Percentiles rank a stretch among this genome's conserved stretches.
These are phyloP conservation scores for Aspergillus bombycis DNA, from an alignment of 2,329 filamentous ascomycete species.

Conservation along the genomic window DNA sequence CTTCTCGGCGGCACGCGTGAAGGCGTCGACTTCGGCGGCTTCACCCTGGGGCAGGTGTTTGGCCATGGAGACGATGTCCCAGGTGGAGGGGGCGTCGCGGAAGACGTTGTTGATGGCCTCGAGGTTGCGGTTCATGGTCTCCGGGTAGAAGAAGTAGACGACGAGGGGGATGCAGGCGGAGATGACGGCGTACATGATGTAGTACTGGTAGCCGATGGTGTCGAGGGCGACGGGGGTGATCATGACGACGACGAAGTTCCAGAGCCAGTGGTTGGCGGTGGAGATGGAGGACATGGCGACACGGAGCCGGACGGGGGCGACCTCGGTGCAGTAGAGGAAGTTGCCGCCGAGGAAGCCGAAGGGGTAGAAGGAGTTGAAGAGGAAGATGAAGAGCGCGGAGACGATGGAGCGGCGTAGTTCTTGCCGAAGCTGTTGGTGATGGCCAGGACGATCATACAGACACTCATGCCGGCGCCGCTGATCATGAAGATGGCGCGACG, in stretches of 20 bases:
- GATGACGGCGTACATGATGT: constrained; percentile 57
- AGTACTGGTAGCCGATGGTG: constrained; percentile 57
- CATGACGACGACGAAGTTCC: constrained; percentile 67
- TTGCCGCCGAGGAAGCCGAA: constrained; percentile 64
- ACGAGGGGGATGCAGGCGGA: constrained; percentile 44
- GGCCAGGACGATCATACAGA: constrained; percentile 59
- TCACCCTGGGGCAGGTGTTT: constrained; percentile 26
- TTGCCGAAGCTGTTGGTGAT: constrained; percentile 38
- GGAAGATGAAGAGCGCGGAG: constrained; percentile 52
- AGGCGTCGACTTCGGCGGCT: constrained; percentile 18
- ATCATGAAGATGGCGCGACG: constrained; percentile 57
- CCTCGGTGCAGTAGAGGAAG: constrained; percentile 52
- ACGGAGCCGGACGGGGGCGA: constrained; percentile 57
- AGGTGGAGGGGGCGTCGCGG: constrained; percentile 20
- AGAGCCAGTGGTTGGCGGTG: constrained; percentile 62
- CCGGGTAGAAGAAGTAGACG: constrained; percentile 62
- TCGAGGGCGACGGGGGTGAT: constrained; percentile 63
- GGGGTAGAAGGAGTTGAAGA: constrained; percentile 68
- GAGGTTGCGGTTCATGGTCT: constrained; percentile 61
- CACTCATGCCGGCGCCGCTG: constrained; percentile 56
- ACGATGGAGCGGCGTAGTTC: constrained; percentile 19
- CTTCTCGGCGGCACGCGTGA: constrained; percentile 17
- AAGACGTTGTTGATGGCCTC: constrained; percentile 71
- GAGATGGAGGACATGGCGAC: constrained; percentile 61
- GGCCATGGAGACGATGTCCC: constrained; percentile 30